Evolutionary conservation across 2,329 filamentous ascomycete genomes (phyloP), one percentile per base, ranked within the genome.

Genomic region (Clarireedia homoeocarpa): DNA sequence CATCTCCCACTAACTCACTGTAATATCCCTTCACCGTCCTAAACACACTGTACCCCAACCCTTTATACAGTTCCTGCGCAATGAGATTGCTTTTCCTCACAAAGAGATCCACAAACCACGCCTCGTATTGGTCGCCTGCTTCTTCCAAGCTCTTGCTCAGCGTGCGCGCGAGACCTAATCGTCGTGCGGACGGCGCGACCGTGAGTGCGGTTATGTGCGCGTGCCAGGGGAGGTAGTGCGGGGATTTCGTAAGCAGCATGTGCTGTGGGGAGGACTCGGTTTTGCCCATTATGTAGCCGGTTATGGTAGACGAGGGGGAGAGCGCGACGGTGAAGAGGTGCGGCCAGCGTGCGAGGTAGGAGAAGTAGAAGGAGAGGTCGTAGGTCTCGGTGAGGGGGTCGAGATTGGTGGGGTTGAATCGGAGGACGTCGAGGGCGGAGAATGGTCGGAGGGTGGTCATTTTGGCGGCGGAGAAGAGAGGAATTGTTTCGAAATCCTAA

Each of bases 341-440:
- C 1, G 94, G 94, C 94, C 94, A 99, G 77, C 89, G 90, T 53
- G 91, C 90, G 62, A 96, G 84, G 73, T 99, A 99, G 67, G 95
- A 89, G 58, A 96, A 82, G 75, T 99, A 99, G 76, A 97, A 99
- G 60, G 84, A 83, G 62, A 96, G 81, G 71, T 95, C 91, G 75
- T 97, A 99, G 56, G 95, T 97, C 75, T 99, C 94, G n/a, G 94
- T 97, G 60, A 96, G 79, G 42, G 89, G 89, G 70, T 99, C 94
- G 60, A 99, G 85, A 70, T 99, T 99, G 73, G 91, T 96, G 62
- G 91, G 85, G 64, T 95, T 95, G 72, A 97, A 86, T 63, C 85
- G 86, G 73, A 96, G 84, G 60, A 97, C 79, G 71, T 99, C 94
- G 63, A 82, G 80, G 2, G 90, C 86, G 59, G 82, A 82, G 77